Evolutionary conservation across 306 rosid genomes (phyloP).

Genomic region (Hippophae rhamnoides): DNA sequence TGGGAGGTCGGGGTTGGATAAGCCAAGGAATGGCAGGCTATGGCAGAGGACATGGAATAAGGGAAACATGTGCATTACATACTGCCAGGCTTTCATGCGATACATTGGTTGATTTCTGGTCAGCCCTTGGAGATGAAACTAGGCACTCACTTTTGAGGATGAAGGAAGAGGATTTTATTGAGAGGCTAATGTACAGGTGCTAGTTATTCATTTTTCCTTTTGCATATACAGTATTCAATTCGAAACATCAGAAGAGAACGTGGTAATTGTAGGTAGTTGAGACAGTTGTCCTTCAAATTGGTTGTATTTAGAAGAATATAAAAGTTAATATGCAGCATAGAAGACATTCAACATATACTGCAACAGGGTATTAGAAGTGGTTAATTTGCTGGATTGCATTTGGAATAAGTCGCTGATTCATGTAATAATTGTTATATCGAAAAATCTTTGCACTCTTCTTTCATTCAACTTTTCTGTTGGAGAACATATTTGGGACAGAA

Average conservation of each 20-base stretch:
- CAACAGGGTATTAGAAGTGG: constrained; percentile 1
- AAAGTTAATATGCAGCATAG: constrained; percentile 7
- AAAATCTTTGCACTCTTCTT: no score
- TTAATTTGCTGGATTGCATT: constrained; percentile 9
- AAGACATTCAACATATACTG: constrained; percentile 10
- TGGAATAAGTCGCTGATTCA: no score
- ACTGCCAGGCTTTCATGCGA: constrained; percentile 97
- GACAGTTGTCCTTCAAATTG: constrained; percentile 16
- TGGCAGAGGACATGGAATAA: constrained; percentile 93
- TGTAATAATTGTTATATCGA: no score
- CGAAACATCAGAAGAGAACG: constrained; percentile 17
- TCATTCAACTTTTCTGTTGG: no score
- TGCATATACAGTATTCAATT: constrained; percentile 17
- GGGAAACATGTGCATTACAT: constrained; percentile 97
- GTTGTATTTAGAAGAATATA: constrained; percentile 10
- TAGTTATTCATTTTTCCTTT: constrained; percentile 26
- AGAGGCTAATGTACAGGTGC: constrained; percentile 98
- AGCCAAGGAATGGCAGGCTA: constrained; percentile 84
- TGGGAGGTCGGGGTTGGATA: constrained; percentile 99
- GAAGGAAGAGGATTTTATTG: constrained; percentile 99
- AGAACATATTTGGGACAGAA: no score
- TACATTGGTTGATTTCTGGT: constrained; percentile 96
- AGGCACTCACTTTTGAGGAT: constrained; percentile 86
- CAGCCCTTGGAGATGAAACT: constrained; percentile 97
- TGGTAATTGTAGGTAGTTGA: constrained; percentile 8